Evolutionary conservation across 257 asterid genomes (phyloP), one percentile per base, ranked within the genome.

Genomic region (Nicotiana otophora): DNA sequence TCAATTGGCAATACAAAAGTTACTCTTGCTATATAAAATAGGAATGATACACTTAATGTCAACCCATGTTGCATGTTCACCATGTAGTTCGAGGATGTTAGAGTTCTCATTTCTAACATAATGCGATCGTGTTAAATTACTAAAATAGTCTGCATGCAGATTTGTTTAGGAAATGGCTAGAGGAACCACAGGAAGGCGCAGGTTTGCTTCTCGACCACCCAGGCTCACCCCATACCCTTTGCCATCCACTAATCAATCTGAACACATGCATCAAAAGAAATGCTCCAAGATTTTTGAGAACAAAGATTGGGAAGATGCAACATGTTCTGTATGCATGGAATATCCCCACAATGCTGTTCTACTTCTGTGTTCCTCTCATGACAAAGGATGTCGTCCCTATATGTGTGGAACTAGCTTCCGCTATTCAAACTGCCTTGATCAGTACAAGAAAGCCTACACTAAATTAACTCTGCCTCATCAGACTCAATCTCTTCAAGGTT

Each of bases 331-430:
- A 15, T 96, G 99, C 89, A 96, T 96, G 98, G 99, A 94, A 86
- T 91, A 83, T 84, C 99, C 99, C 81, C 99, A 96, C 86, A 93
- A 95, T 62, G 99, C 99, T 26, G 98, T 96, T 78, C 99, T 96
- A 54, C 98, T 96, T 85, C 83, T 96, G 81, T 96, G 99, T 84
- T 93, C 99, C 83, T 96, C 98, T 1, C 92, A 96, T 66, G 98
- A 94, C 62, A 96, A 96, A 81, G 99, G 99, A 46, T 94, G 99
- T 64, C 98, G 96, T 48, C 98, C 99, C 82, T 96, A 96, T 82
- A 96, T 96, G 99, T 96, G 99, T 84, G 99, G 98, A 39, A 96
- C 99, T 84, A 96, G 97, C 86, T 90, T 83, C 66, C 98, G 97
- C 81, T 87, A 90, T 79, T 94, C 99, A 31, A 96, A 96, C 91